phyloP scores from a whole-genome alignment of 1,139 yeast genomes.

The Saccharomycopsis hybrid region DNA sequence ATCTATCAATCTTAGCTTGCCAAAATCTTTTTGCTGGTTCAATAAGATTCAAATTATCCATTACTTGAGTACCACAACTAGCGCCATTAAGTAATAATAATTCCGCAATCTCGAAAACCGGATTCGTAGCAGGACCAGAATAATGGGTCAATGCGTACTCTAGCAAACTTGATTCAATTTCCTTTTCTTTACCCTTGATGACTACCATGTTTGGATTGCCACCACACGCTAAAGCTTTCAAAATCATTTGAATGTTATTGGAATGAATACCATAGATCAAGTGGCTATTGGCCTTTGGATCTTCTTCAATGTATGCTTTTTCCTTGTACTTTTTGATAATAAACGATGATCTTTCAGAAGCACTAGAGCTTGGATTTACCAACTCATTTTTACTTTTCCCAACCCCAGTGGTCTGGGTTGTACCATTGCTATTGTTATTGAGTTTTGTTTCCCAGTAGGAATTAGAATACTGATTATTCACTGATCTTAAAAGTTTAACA shows the following conservation, averaged over 20 bases:
- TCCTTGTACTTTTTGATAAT: constrained; percentile 46
- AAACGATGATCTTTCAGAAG: constrained; percentile 36
- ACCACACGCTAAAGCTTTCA: constrained; percentile 43
- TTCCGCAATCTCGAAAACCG: constrained; percentile 65
- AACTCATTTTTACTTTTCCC: constrained; percentile 34
- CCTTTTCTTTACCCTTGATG: constrained; percentile 28
- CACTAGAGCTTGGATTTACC: constrained; percentile 26
- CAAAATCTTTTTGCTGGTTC: constrained; percentile 48
- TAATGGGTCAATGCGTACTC: constrained; percentile 56
- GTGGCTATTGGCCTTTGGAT: constrained; percentile 27
- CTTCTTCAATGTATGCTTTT: constrained; percentile 33
- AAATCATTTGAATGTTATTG: constrained; percentile 41
- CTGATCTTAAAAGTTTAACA: constrained; percentile 47
- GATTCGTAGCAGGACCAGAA: constrained; percentile 26
- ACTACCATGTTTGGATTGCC: constrained; percentile 40
- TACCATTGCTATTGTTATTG: constrained; percentile 32
- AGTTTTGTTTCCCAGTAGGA: constrained; percentile 47
- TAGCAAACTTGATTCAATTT: constrained; percentile 39
- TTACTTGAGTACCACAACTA: constrained; percentile 30
- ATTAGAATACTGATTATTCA: constrained; percentile 63
- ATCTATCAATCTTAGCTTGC: constrained; percentile 36
- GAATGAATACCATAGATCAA: constrained; percentile 43
- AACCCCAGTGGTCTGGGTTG: too few species aligned
- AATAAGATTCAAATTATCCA: constrained; percentile 33
- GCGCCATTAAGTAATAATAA: constrained; percentile 63